Evolutionary conservation across 306 rosid genomes (phyloP).

Genomic region (Trifolium fragiferum): DNA sequence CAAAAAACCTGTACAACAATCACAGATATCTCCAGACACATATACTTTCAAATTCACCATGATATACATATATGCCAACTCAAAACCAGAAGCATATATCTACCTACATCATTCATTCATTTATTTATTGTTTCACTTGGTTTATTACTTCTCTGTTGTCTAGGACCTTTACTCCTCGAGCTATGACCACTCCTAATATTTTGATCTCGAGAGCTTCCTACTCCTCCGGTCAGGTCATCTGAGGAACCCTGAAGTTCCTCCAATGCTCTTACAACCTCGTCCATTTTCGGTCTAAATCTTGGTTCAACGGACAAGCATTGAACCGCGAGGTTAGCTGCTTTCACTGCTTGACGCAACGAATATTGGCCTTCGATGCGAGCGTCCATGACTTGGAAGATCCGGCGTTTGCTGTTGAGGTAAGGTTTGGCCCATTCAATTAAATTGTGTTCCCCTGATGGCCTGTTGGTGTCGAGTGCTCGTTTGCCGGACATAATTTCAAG

Average conservation of each 20-base stretch:
- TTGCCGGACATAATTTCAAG: slow-evolving; percentile 84
- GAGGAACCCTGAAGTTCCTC: slow-evolving; percentile 69
- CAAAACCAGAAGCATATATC: slow-evolving; percentile 46
- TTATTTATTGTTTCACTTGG: slow-evolving; percentile 36
- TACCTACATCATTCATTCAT: slow-evolving; percentile 16
- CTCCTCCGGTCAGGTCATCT: slow-evolving; percentile 37
- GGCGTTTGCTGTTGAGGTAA: slow-evolving; percentile 78
- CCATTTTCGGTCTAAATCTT: slow-evolving; percentile 80
- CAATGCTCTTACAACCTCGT: slow-evolving; percentile 66
- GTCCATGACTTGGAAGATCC: slow-evolving; percentile 74
- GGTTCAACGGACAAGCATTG: slow-evolving; percentile 78
- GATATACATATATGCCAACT: slow-evolving; percentile 43
- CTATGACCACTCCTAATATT: slow-evolving; percentile 38
- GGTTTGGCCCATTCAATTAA: slow-evolving; percentile 94
- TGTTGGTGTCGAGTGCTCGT: slow-evolving; percentile 84
- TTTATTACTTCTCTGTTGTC: slow-evolving; percentile 43
- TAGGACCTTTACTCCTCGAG: slow-evolving; percentile 45
- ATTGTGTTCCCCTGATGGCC: slow-evolving; percentile 79
- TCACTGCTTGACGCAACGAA: slow-evolving; percentile 62
- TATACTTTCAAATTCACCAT: slow-evolving; percentile 32
- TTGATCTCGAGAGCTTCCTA: slow-evolving; percentile 43
- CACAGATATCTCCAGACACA: slow-evolving; percentile 30
- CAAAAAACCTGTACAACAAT: slow-evolving; percentile 57
- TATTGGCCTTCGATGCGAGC: slow-evolving; percentile 84
- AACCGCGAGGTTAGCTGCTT: slow-evolving; percentile 64